Evolutionary conservation across 2,329 filamentous ascomycete species (phyloP).

Genomic region (Tolypocladium guangdongense): DNA sequence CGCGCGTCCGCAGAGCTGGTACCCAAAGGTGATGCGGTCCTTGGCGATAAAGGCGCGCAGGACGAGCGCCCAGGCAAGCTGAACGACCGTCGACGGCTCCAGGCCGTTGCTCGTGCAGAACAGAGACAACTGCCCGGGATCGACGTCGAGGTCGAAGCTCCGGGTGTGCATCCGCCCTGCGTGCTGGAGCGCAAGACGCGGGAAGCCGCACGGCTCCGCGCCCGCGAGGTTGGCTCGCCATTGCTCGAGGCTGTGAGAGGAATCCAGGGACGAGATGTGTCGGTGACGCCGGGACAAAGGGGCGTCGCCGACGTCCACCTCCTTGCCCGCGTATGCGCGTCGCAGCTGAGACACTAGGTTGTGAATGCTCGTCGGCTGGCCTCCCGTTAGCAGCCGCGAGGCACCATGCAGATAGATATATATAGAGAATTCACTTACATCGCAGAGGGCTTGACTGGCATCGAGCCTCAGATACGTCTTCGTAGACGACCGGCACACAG

Average conservation of each 20-base stretch:
- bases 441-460: constrained; percentile 39
- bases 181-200: constrained; percentile 21
- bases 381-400: not conserved
- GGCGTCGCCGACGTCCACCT: constrained; percentile 13
- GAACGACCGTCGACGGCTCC: constrained; percentile 38
- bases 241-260: constrained; percentile 25
- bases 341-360: constrained; percentile 36
- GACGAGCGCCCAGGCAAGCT: constrained; percentile 49
- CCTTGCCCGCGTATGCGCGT: constrained; percentile 28
- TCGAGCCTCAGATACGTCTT: constrained; percentile 39
- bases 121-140: constrained; percentile 27
- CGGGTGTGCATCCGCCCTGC: constrained; percentile 19
- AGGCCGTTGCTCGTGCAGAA: constrained; percentile 30
- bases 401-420: too few relatives aligned
- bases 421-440: constrained; percentile 17
- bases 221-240: constrained; percentile 31
- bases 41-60: constrained; percentile 42
- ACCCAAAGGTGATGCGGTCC: constrained; percentile 44
- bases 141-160: constrained; percentile 29
- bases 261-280: constrained; percentile 16
- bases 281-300: constrained; percentile 15
- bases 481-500: constrained; percentile 33
- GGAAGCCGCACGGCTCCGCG: constrained; percentile 34
- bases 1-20: constrained; percentile 32
- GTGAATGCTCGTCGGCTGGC: constrained; percentile 26